A percentile compares a stretch with the other conserved stretches of the same genome.
Evolutionary conservation across 768 basidiomycete genomes (phyloP).

Genomic region (Amanita fuliginea): DNA sequence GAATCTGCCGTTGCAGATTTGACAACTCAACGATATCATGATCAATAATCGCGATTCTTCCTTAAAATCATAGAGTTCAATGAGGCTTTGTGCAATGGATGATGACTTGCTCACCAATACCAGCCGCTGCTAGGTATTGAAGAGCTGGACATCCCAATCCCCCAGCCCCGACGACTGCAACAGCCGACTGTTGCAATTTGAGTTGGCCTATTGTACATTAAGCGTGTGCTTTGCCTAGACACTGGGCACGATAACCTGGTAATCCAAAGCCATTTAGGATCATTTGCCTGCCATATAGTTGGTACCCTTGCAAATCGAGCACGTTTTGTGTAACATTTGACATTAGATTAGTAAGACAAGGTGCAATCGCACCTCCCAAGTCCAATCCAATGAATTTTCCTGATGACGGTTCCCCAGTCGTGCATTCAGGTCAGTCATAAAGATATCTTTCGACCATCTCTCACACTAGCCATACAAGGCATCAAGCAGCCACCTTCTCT

Average conservation of each 20-base stretch:
- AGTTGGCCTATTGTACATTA: conserved; percentile 54
- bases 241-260: conserved; percentile 36
- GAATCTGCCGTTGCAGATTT: conserved; percentile 88
- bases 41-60: conserved; percentile 78
- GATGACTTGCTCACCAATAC: conserved; percentile 53
- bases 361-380: not conserved
- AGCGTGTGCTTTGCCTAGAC: conserved; percentile 5
- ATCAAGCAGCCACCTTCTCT: conserved; percentile 30
- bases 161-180: conserved; percentile 88
- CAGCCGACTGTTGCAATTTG: conserved; percentile 62
- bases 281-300: conserved; percentile 95
- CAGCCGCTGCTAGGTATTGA: conserved; percentile 88
- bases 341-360: not conserved
- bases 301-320: conserved; percentile 58
- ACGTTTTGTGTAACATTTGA: conserved; percentile 7
- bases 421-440: conserved; percentile 23
- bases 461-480: conserved; percentile 1
- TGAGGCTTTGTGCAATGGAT: not conserved
- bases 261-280: conserved; percentile 84
- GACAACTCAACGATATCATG: conserved; percentile 81
- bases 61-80: conserved; percentile 28
- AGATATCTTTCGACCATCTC: not conserved
- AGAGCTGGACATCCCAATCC: conserved; percentile 94
- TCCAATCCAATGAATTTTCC: conserved; percentile 12
- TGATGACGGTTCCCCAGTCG: conserved; percentile 21